Percentiles rank a stretch among this genome's conserved stretches.
Evolutionary conservation across 257 asterid genomes (phyloP).

Genomic region (Penstemon newberryi): DNA sequence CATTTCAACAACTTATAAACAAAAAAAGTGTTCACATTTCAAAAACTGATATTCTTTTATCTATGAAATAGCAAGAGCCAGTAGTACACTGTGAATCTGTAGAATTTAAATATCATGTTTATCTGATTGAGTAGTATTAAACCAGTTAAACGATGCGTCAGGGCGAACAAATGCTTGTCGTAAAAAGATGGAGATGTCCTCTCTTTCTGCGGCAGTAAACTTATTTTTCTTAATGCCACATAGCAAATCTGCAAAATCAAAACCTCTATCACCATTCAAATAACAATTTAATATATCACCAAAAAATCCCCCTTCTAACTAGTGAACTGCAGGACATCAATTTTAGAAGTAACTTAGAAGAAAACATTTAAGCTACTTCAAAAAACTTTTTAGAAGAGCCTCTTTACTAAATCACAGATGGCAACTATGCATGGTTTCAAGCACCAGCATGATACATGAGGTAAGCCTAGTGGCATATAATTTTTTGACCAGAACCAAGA

Average conservation of each 20-base stretch:
- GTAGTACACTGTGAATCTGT: slow-evolving; percentile 12
- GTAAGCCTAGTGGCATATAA: neutral
- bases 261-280: neutral
- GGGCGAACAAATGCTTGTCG: slow-evolving; percentile 78
- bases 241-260: slow-evolving; percentile 57
- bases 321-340: slow-evolving; percentile 11
- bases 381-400: slow-evolving; percentile 1
- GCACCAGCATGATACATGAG: slow-evolving; percentile 15
- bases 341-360: slow-evolving; percentile 10
- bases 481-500: neutral
- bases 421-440: neutral
- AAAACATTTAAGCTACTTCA: neutral
- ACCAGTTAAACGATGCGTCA: slow-evolving; percentile 97
- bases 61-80: slow-evolving; percentile 8
- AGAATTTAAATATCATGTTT: slow-evolving; percentile 23
- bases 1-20: slow-evolving; percentile 21
- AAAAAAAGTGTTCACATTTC: slow-evolving; percentile 16
- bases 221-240: slow-evolving; percentile 65
- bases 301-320: neutral
- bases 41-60: neutral
- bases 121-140: slow-evolving; percentile 92
- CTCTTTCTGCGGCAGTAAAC: slow-evolving; percentile 58
- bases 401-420: slow-evolving; percentile 7
- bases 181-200: slow-evolving; percentile 64
- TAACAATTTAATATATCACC: slow-evolving; percentile 18